Percentiles rank a stretch among this genome's conserved stretches.
Evolutionary conservation across 768 basidiomycete genomes (phyloP).

Genomic region (Strobilomyces dryophilus): DNA sequence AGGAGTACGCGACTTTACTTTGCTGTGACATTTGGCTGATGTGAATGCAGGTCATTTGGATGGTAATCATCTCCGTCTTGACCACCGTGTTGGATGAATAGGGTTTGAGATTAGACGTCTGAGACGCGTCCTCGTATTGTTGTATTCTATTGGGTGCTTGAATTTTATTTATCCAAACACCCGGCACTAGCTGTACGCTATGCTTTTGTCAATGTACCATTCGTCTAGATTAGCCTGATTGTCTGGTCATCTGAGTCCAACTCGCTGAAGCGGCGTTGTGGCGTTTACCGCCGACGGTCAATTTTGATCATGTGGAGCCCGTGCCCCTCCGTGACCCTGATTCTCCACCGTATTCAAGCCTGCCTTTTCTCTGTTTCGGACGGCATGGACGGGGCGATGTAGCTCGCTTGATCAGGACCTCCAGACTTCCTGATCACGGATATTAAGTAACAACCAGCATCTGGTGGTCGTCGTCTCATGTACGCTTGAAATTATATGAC

Average conservation of each 20-base stretch:
- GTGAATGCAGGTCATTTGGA: constrained; percentile 22
- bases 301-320: no score
- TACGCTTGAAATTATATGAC: no score
- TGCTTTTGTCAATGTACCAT: background rate
- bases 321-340: background rate
- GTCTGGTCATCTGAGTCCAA: no score
- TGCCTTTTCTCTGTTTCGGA: background rate
- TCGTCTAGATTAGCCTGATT: background rate
- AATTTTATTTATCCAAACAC: background rate
- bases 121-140: background rate
- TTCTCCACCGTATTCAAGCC: background rate
- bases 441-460: no score
- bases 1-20: constrained; percentile 34
- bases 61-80: constrained; percentile 18
- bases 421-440: no score
- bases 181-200: background rate
- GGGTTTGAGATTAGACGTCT: background rate
- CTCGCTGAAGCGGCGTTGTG: background rate
- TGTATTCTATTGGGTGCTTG: background rate
- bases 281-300: background rate
- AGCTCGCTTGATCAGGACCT: no score
- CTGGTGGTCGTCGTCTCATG: no score
- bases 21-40: constrained; percentile 9
- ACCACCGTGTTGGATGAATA: background rate
- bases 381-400: no score